These are phyloP conservation scores for Puccinia triticina DNA, from an alignment of 1,284 basidiomycete species.

Conservation along the genomic window DNA sequence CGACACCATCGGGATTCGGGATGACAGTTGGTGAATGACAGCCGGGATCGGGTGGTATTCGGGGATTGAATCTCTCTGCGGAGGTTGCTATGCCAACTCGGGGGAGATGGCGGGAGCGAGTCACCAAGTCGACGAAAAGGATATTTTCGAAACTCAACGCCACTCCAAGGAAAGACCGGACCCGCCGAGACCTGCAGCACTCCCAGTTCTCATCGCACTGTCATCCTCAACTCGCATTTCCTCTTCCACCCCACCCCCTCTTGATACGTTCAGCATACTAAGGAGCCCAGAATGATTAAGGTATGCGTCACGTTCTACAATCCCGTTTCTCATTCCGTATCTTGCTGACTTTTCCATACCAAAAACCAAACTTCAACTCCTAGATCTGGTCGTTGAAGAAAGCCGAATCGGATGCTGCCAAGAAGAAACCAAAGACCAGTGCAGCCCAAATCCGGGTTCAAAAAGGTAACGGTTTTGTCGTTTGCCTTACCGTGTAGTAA, in stretches of 20 bases:
- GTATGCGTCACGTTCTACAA: not conserved
- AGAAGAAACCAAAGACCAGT: conserved; percentile 95
- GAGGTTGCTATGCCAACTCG: no score
- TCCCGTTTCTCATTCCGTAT: not conserved
- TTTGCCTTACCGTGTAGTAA: not conserved
- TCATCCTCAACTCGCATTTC: not conserved
- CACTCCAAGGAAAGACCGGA: no score
- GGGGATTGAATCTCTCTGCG: not conserved
- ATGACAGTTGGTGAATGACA: no score
- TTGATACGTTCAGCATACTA: not conserved
- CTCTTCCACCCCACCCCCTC: not conserved
- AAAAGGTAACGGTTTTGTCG: conserved; percentile 75
- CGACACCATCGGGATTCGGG: no score
- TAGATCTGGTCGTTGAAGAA: conserved; percentile 99
- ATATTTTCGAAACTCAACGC: not conserved
- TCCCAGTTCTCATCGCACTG: no score
- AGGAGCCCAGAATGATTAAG: conserved; percentile 8
- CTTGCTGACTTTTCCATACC: not conserved
- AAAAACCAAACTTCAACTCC: not conserved
- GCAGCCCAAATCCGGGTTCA: conserved; percentile 97
- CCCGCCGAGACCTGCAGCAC: no score
- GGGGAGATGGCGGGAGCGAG: not conserved
- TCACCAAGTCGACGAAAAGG: not conserved
- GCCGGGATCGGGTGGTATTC: not conserved
- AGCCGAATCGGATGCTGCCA: conserved; percentile 86